Percentiles rank a stretch among this genome's conserved stretches.
These are phyloP conservation scores for Colletotrichum acutatum DNA, from an alignment of 2,329 filamentous ascomycete genomes.

Conservation along the genomic window DNA sequence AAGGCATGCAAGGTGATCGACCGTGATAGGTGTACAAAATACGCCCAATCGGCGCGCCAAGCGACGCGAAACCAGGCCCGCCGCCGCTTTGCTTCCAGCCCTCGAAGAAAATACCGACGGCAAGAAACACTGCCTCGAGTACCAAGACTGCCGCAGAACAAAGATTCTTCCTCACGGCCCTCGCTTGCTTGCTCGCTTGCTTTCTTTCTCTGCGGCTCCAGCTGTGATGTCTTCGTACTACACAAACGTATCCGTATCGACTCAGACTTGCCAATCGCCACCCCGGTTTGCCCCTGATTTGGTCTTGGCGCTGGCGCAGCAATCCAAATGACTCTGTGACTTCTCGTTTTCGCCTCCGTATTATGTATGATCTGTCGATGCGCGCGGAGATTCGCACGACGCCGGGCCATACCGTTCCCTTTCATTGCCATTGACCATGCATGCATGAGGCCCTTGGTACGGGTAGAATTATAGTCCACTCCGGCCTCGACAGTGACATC, in stretches of 20 bases:
- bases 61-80: slow-evolving; percentile 9
- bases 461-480: no score
- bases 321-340: not conserved
- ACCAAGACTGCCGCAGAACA: not conserved
- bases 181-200: no score
- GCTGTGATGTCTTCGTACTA: not conserved
- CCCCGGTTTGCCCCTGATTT: not conserved
- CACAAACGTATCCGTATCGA: no score
- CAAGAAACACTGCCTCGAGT: not conserved
- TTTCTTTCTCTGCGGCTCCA: not conserved
- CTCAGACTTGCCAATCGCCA: not conserved
- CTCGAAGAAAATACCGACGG: not conserved
- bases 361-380: not conserved
- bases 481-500: not conserved
- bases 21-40: not conserved
- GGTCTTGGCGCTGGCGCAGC: slow-evolving; percentile 23
- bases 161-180: not conserved
- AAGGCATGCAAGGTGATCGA: not conserved
- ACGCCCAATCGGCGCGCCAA: slow-evolving; percentile 15
- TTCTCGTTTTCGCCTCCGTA: not conserved
- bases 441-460: not conserved
- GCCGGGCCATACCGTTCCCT: not conserved
- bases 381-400: no score
- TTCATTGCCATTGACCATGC: not conserved
- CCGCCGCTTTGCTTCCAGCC: no score